Conservation (phyloP, 2,329 filamentous ascomycete genomes). For the Blastomyces percursus region DNA sequence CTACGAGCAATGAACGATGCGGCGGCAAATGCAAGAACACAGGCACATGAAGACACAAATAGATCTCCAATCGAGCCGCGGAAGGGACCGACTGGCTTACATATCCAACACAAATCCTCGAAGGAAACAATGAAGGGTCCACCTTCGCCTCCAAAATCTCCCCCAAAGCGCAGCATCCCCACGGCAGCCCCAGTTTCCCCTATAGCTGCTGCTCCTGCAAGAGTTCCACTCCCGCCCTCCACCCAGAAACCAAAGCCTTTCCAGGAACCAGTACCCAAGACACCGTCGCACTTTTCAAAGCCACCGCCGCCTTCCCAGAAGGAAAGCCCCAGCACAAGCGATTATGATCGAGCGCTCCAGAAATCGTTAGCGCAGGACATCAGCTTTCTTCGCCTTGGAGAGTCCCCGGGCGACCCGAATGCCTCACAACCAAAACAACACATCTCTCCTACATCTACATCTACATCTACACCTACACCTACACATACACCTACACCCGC, state of each 20-base stretch:
- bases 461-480: constrained; percentile 7
- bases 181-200: constrained; percentile 19
- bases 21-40: constrained; percentile 62
- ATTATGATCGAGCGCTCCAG: constrained; percentile 34
- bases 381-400: constrained; percentile 29
- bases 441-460: neutral
- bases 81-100: neutral
- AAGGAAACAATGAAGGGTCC: constrained; percentile 1
- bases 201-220: constrained; percentile 50
- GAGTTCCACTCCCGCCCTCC: constrained; percentile 50
- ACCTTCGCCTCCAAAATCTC: constrained; percentile 8
- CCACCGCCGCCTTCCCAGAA: constrained; percentile 22
- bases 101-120: constrained; percentile 1
- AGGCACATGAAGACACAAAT: constrained; percentile 41
- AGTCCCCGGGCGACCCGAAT: constrained; percentile 17
- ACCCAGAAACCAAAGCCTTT: constrained; percentile 45
- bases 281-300: constrained; percentile 38
- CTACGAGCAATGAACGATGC: constrained; percentile 68
- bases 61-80: constrained; percentile 5
- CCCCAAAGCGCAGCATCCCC: constrained; percentile 41
- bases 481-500: constrained; percentile 9
- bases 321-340: constrained; percentile 29
- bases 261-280: constrained; percentile 36
- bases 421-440: constrained; percentile 12
- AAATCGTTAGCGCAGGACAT: constrained; percentile 33